A percentile compares a stretch with the other conserved stretches of the same genome.
These are phyloP conservation scores for Hypoxylon sp. DNA, from an alignment of 2,329 filamentous ascomycete genomes.

Conservation along the genomic window DNA sequence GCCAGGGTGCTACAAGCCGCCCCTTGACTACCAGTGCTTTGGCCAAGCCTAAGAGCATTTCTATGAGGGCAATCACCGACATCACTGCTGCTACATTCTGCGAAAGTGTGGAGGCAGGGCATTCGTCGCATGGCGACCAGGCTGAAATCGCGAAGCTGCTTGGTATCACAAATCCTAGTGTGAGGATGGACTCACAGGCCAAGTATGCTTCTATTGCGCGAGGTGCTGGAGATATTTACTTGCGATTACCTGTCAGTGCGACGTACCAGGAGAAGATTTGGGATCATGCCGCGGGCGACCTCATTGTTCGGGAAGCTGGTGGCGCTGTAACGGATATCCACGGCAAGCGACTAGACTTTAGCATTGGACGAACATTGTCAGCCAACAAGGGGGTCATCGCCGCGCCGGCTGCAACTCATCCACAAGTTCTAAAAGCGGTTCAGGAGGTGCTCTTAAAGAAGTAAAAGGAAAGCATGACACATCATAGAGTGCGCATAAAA, in stretches of 20 bases:
- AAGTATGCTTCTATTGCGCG: constrained; percentile 97
- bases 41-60: constrained; percentile 72
- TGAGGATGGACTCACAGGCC: constrained; percentile 97
- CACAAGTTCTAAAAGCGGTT: constrained; percentile 83
- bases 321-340: constrained; percentile 91
- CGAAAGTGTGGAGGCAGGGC: constrained; percentile 93
- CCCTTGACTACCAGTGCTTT: constrained; percentile 74
- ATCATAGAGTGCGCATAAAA: constrained; percentile 46
- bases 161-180: constrained; percentile 89
- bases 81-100: constrained; percentile 91
- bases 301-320: constrained; percentile 94
- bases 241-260: constrained; percentile 86
- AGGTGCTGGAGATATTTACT: constrained; percentile 94
- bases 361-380: constrained; percentile 85
- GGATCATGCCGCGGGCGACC: constrained; percentile 96
- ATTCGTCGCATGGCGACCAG: constrained; percentile 91
- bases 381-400: constrained; percentile 96
- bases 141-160: constrained; percentile 86
- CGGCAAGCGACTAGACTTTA: constrained; percentile 89
- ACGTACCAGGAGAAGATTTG: constrained; percentile 99
- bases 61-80: constrained; percentile 83
- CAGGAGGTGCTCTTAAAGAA: constrained; percentile 78
- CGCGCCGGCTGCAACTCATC: constrained; percentile 82
- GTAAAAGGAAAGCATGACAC: constrained; percentile 44
- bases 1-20: constrained; percentile 84